A percentile compares a stretch with the other conserved stretches of the same genome.
Evolutionary conservation across 441 rosid species (phyloP).

Genomic region (Breynia disticha): DNA sequence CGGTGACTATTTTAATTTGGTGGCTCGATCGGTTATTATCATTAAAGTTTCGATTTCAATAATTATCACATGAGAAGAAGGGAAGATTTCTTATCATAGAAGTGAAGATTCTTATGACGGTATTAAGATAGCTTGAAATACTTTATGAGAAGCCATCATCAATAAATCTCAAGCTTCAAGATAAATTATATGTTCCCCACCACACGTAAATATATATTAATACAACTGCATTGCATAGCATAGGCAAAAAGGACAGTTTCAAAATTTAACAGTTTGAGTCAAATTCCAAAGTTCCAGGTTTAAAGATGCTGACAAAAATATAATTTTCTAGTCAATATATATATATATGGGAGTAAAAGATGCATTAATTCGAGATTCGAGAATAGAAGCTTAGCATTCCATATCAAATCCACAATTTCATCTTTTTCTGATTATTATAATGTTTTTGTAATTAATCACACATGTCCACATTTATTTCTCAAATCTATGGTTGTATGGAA

Average conservation of each 20-base stretch:
- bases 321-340: conserved; percentile 1
- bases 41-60: too few species aligned
- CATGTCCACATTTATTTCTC: conserved; percentile 10
- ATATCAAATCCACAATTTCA: neutral
- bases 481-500: conserved; percentile 27
- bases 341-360: conserved; percentile 3
- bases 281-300: conserved; percentile 15
- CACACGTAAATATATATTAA: too few species aligned
- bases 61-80: too few species aligned
- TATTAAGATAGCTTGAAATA: too few species aligned
- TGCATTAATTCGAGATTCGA: conserved; percentile 37
- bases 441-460: neutral
- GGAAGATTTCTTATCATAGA: too few species aligned
- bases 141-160: too few species aligned
- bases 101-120: too few species aligned
- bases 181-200: too few species aligned
- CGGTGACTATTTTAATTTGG: too few species aligned
- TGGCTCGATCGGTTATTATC: too few species aligned
- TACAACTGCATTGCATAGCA: neutral
- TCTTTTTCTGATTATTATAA: conserved; percentile 2
- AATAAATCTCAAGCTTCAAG: too few species aligned
- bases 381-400: conserved; percentile 29
- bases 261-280: conserved; percentile 12
- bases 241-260: neutral
- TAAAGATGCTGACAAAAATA: conserved; percentile 18